Evolutionary conservation across 2,329 filamentous ascomycete species (phyloP), one percentile per base, ranked within the genome.

Genomic region (Colletotrichum trifolii): DNA sequence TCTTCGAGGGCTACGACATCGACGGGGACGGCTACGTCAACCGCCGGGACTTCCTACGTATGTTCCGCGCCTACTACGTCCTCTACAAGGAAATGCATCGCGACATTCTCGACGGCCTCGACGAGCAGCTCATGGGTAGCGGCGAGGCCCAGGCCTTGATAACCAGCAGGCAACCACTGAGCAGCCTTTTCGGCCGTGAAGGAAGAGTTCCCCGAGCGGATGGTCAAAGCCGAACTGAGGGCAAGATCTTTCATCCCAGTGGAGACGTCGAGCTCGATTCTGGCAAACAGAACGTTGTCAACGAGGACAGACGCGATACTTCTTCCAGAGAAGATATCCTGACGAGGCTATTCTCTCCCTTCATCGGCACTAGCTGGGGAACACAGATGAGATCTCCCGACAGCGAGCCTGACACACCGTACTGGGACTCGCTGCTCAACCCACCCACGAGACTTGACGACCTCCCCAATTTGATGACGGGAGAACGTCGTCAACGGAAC

Each of bases 61-160:
- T 99, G 78, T 97, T 98, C 77, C 86, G 93, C 47, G 95, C 95
- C 0, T 97, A 96, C 76, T 98, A 97, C 76, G 89, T 92, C 2
- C 86, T 97, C 8, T 96, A 94, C 74, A 93, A 94, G 73, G 92
- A 97, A 74, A 89, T 97, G 77, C 94, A 96, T 66, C 88, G 88
- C 65, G 95, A 98, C 69, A 91, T 94, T 66, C 83, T 95, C 6
- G 89, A 92, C 61, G 89, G 89, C 2, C 83, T 94, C 67, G 91
- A 94, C 71, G 91, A 94, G 67, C 91, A 94, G 73, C 86, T 91
- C 58, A 87, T 92, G 75, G 87, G 92, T 42, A 91, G 91, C 66
- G 89, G 88, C 17, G 89, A 94, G 69, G 89, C 92, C 10, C 88
- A 91, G 64, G 91, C 95, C 70, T 85, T 96, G 7, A 87, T 96